phyloP scores from a whole-genome alignment of 352 stramenopile genomes.

The Globisporangium viniferum region DNA sequence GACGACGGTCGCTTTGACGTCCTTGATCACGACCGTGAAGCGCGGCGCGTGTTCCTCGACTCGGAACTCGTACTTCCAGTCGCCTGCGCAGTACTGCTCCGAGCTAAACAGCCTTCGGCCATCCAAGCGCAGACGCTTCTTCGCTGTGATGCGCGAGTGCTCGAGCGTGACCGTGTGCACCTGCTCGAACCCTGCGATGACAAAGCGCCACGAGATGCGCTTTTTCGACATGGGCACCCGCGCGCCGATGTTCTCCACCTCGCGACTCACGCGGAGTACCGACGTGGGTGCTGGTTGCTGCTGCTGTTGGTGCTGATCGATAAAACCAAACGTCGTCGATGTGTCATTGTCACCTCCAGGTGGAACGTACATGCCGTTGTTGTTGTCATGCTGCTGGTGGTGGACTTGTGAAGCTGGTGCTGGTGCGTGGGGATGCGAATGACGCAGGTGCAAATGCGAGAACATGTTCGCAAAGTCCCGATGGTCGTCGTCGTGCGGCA shows the following conservation, averaged over 20 bases:
- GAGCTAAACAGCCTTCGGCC: constrained; percentile 66
- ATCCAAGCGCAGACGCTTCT: constrained; percentile 82
- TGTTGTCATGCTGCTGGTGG: constrained; percentile 2
- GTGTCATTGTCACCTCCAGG: neutral
- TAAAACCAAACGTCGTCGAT: neutral
- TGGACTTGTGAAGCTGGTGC: neutral
- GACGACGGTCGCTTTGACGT: constrained; percentile 70
- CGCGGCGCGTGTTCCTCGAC: constrained; percentile 31
- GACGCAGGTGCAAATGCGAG: constrained; percentile 29
- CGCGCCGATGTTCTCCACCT: constrained; percentile 83
- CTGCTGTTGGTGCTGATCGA: neutral
- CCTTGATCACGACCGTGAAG: constrained; percentile 71
- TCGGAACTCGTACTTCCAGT: constrained; percentile 79
- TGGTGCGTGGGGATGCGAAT: constrained; percentile 8
- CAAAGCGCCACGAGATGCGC: constrained; percentile 81
- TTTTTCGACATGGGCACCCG: constrained; percentile 84
- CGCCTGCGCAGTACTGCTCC: constrained; percentile 65
- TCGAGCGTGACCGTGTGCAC: constrained; percentile 85
- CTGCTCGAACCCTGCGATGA: constrained; percentile 66
- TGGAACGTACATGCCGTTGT: neutral
- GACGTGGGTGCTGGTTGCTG: neutral
- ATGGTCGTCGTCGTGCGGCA: constrained; percentile 22
- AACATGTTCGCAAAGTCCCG: constrained; percentile 4
- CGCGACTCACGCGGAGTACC: constrained; percentile 62
- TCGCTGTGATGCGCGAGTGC: constrained; percentile 77